phyloP scores from a whole-genome alignment of 306 rosid genomes.

The Vigna radiata region DNA sequence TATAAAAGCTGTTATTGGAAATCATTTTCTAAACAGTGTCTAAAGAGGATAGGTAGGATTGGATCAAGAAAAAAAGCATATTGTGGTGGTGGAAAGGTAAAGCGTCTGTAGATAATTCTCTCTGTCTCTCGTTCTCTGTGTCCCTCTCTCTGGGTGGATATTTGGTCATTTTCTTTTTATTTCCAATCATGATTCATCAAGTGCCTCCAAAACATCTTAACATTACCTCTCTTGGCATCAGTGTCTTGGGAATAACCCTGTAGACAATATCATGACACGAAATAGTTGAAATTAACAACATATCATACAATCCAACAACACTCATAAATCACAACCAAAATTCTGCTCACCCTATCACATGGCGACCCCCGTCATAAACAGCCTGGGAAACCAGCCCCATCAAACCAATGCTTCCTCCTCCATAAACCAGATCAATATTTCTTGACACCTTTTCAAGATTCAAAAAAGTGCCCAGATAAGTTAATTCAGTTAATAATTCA shows the following conservation, averaged over 20 bases:
- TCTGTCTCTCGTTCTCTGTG: conserved; percentile 31
- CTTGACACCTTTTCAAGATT: conserved; percentile 73
- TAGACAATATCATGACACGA: conserved; percentile 60
- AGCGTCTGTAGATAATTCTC: conserved; percentile 48
- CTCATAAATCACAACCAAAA: conserved; percentile 3
- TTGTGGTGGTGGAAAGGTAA: conserved; percentile 35
- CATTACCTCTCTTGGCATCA: conserved; percentile 98
- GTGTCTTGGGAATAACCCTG: conserved; percentile 97
- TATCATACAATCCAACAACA: neutral
- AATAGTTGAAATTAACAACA: conserved; percentile 36
- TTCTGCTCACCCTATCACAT: conserved; percentile 82
- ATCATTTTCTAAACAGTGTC: neutral
- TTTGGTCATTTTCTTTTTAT: conserved; percentile 55
- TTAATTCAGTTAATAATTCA: neutral
- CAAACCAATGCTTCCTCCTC: conserved; percentile 98
- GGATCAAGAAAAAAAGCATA: conserved; percentile 24
- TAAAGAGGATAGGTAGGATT: conserved; percentile 44
- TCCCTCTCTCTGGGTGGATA: conserved; percentile 21
- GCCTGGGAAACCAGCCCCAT: conserved; percentile 97
- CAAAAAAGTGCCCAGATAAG: neutral
- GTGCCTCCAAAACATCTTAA: conserved; percentile 39
- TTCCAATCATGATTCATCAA: conserved; percentile 34
- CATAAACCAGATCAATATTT: conserved; percentile 94
- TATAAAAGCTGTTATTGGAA: neutral
- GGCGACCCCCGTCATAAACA: conserved; percentile 89